Conservation (phyloP, 2,329 filamentous ascomycete genomes). For the Stemphylium beticola region DNA sequence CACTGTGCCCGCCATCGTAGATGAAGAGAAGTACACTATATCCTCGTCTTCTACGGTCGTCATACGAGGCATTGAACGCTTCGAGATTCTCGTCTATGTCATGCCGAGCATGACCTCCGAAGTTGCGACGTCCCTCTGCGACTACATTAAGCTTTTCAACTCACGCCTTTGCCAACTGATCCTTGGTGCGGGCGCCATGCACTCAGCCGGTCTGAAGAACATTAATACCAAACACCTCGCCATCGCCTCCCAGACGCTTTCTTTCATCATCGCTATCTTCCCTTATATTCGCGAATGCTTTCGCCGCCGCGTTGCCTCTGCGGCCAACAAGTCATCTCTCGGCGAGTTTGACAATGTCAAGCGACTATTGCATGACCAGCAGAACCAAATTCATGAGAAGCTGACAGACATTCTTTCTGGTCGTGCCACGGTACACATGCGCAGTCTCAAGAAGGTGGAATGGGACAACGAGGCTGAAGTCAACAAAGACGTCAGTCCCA, state of each 20-base stretch:
- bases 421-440: conserved; percentile 75
- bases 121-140: conserved; percentile 77
- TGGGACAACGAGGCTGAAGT: conserved; percentile 66
- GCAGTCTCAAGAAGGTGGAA: conserved; percentile 73
- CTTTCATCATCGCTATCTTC: conserved; percentile 84
- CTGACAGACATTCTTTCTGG: conserved; percentile 90
- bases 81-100: conserved; percentile 79
- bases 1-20: conserved; percentile 70
- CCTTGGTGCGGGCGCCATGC: conserved; percentile 88
- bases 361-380: conserved; percentile 84
- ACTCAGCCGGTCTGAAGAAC: conserved; percentile 88
- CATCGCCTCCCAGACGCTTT: conserved; percentile 85
- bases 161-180: conserved; percentile 96
- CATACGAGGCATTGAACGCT: conserved; percentile 79
- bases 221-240: conserved; percentile 91
- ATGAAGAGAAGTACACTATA: conserved; percentile 83
- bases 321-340: conserved; percentile 58
- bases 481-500: conserved; percentile 62
- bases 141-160: conserved; percentile 93
- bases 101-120: conserved; percentile 91
- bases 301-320: conserved; percentile 68
- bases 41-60: conserved; percentile 83
- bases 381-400: conserved; percentile 89
- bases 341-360: conserved; percentile 89
- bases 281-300: conserved; percentile 92